Evolutionary conservation across 2,329 filamentous ascomycete genomes (phyloP).

Genomic region (Fusarium azukiicola): DNA sequence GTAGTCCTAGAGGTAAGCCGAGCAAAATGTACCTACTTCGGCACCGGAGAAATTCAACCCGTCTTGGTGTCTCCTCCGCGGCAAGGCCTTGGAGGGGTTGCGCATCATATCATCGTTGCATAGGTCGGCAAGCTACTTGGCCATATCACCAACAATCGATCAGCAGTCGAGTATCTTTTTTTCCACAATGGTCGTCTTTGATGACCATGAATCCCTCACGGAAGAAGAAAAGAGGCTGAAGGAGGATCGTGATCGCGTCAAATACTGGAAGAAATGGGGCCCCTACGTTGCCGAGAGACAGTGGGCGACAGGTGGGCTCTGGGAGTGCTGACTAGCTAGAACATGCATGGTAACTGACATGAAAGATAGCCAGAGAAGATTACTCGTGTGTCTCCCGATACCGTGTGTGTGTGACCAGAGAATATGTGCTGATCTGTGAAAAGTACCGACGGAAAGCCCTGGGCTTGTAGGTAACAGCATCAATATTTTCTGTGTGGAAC

Average conservation of each 20-base stretch:
- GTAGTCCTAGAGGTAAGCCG: too few relatives aligned
- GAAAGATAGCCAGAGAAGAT: slow-evolving; percentile 88
- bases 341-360: not conserved
- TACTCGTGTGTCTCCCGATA: slow-evolving; percentile 70
- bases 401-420: not conserved
- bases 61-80: too few relatives aligned
- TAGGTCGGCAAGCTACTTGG: too few relatives aligned
- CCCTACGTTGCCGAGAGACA: slow-evolving; percentile 96
- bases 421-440: not conserved
- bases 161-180: too few relatives aligned
- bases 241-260: slow-evolving; percentile 89
- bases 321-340: slow-evolving; percentile 46
- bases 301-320: slow-evolving; percentile 91
- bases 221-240: slow-evolving; percentile 95
- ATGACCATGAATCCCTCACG: slow-evolving; percentile 92
- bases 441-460: slow-evolving; percentile 92
- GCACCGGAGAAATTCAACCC: too few relatives aligned
- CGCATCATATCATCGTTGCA: too few relatives aligned
- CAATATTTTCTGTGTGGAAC: slow-evolving; percentile 34
- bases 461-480: slow-evolving; percentile 87
- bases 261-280: slow-evolving; percentile 99
- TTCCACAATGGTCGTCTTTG: slow-evolving; percentile 89
- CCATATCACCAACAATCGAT: too few relatives aligned
- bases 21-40: too few relatives aligned
- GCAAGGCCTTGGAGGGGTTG: too few relatives aligned